Percentiles rank a stretch among this genome's conserved stretches.
Conservation (phyloP, 441 rosid genomes). For the Breynia disticha region DNA sequence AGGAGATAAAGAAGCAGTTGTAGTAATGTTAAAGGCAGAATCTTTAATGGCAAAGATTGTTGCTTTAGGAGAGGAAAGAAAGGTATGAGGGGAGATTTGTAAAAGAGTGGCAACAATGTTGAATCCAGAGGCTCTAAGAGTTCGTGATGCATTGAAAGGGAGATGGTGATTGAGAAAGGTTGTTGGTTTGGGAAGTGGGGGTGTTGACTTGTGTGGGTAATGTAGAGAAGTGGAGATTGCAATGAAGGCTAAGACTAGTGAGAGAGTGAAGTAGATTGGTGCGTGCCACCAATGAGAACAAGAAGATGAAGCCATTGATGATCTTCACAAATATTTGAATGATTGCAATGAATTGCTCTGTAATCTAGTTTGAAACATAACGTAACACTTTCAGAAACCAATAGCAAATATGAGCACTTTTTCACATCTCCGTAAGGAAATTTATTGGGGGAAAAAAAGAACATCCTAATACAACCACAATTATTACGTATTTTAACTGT, state of each 20-base stretch:
- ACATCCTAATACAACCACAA: too few species aligned
- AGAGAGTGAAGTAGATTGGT: slow-evolving; percentile 45
- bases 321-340: neutral
- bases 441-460: too few species aligned
- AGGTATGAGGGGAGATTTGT: slow-evolving; percentile 47
- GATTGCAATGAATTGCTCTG: neutral
- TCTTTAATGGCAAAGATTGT: slow-evolving; percentile 71
- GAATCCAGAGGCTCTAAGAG: slow-evolving; percentile 51
- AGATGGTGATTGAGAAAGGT: slow-evolving; percentile 21
- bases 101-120: slow-evolving; percentile 51
- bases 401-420: too few species aligned
- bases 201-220: slow-evolving; percentile 14
- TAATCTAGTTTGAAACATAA: too few species aligned
- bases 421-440: too few species aligned
- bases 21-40: slow-evolving; percentile 35
- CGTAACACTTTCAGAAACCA: too few species aligned
- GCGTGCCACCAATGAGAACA: slow-evolving; percentile 44
- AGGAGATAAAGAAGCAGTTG: slow-evolving; percentile 28
- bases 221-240: slow-evolving; percentile 54
- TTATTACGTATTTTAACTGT: too few species aligned
- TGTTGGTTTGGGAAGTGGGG: slow-evolving; percentile 13
- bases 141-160: slow-evolving; percentile 40
- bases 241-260: slow-evolving; percentile 53
- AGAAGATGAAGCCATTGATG: slow-evolving; percentile 11
- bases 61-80: slow-evolving; percentile 41